phyloP scores from a whole-genome alignment of 2,329 filamentous ascomycete species.

The Neonectria sp. region DNA sequence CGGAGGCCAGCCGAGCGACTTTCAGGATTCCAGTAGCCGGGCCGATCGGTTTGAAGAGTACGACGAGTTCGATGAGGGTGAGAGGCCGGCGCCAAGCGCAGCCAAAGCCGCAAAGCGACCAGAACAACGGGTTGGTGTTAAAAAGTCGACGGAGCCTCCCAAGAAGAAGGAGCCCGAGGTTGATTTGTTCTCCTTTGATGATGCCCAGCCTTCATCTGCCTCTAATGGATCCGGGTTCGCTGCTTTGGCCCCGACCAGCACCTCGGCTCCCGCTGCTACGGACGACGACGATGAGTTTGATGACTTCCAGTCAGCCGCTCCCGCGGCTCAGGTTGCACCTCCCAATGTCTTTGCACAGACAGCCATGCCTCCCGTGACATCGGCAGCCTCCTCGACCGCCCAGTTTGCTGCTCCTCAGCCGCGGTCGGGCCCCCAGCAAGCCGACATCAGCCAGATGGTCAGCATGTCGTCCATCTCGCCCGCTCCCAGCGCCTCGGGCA shows the following conservation, averaged over 20 bases:
- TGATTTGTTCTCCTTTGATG: conserved; percentile 94
- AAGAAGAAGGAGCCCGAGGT: conserved; percentile 92
- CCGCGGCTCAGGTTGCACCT: conserved; percentile 65
- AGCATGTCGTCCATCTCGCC: conserved; percentile 87
- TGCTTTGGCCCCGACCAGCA: conserved; percentile 54
- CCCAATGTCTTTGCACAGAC: conserved; percentile 55
- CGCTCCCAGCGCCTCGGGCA: conserved; percentile 69
- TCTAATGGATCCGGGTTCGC: conserved; percentile 65
- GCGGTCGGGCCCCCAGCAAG: conserved; percentile 85
- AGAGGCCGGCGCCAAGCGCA: conserved; percentile 62
- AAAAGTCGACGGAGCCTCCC: conserved; percentile 71
- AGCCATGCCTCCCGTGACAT: conserved; percentile 64
- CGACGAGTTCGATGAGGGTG: conserved; percentile 91
- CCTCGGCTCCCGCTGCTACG: conserved; percentile 47
- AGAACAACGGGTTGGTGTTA: conserved; percentile 52
- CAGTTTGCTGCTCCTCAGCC: conserved; percentile 89
- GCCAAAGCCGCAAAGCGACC: conserved; percentile 59
- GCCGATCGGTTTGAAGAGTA: conserved; percentile 94
- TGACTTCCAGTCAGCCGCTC: conserved; percentile 92
- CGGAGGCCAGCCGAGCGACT: conserved; percentile 82
- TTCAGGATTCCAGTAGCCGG: conserved; percentile 72
- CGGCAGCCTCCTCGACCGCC: conserved; percentile 68
- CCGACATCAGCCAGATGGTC: conserved; percentile 84
- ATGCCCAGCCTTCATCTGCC: conserved; percentile 70
- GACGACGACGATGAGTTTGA: conserved; percentile 95